These are phyloP conservation scores for Cystofilobasidium ferigula DNA, from an alignment of 768 basidiomycete species.

Conservation along the genomic window DNA sequence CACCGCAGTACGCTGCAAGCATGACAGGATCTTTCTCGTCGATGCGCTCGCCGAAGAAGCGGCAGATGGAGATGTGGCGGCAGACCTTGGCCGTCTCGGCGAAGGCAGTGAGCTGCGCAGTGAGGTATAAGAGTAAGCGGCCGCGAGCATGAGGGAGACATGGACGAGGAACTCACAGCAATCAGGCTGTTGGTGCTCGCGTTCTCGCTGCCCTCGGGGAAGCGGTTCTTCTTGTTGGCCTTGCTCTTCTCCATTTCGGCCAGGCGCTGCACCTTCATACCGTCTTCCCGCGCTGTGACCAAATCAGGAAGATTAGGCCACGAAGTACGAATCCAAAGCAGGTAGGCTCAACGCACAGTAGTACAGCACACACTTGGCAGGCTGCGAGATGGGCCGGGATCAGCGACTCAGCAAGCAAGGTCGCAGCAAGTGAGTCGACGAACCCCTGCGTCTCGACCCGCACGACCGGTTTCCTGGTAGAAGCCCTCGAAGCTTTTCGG, in stretches of 20 bases:
- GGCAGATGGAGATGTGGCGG: constrained; percentile 55
- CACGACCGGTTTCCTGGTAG: constrained; percentile 70
- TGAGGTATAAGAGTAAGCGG: constrained; percentile 53
- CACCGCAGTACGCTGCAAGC: constrained; percentile 50
- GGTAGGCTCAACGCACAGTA: constrained; percentile 51
- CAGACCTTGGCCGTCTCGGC: constrained; percentile 33
- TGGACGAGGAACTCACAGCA: constrained; percentile 40
- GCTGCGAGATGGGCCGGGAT: constrained; percentile 44
- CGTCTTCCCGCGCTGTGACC: constrained; percentile 61
- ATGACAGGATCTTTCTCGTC: constrained; percentile 44
- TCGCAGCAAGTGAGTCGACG: constrained; percentile 41
- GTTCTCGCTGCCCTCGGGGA: constrained; percentile 48
- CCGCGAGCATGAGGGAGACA: background rate
- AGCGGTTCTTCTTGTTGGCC: constrained; percentile 43
- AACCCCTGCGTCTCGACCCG: constrained; percentile 65
- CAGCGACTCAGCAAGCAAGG: background rate
- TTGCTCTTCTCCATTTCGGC: constrained; percentile 45
- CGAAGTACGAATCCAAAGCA: constrained; percentile 10
- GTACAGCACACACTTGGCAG: constrained; percentile 68
- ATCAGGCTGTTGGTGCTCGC: constrained; percentile 54
- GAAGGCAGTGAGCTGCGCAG: constrained; percentile 30
- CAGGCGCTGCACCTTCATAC: constrained; percentile 47
- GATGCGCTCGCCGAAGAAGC: constrained; percentile 65
- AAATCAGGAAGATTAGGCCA: background rate
- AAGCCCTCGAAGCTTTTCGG: constrained; percentile 78